Evolutionary conservation across 441 rosid genomes (phyloP).

Genomic region (Adansonia madagascariensis): DNA sequence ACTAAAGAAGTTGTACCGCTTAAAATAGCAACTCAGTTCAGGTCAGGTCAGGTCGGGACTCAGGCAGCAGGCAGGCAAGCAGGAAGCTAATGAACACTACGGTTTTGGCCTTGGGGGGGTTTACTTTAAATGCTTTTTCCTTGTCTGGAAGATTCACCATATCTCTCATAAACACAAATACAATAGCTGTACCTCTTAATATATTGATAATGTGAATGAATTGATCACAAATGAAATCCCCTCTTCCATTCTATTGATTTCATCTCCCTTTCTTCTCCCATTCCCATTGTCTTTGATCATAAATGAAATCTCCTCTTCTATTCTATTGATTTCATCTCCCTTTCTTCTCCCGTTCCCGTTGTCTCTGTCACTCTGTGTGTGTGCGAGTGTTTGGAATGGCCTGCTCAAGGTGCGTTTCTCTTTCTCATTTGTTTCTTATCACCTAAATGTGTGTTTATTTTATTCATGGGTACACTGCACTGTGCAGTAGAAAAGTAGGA

Average conservation of each 20-base stretch:
- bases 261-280: background rate
- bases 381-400: conserved; percentile 25
- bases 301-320: background rate
- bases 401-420: conserved; percentile 49
- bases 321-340: background rate
- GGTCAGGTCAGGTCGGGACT: background rate
- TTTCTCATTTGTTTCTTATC: background rate
- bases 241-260: background rate
- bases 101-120: conserved; percentile 10
- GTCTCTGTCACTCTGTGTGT: background rate
- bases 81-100: conserved; percentile 25
- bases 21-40: background rate
- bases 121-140: conserved; percentile 34
- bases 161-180: conserved; percentile 34
- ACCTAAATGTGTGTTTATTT: conserved; percentile 13
- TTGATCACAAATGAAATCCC: background rate
- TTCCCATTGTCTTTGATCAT: background rate
- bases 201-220: background rate
- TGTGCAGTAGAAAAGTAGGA: conserved; percentile 36
- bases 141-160: conserved; percentile 25
- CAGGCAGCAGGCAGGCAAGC: too few species aligned
- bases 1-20: background rate
- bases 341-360: background rate
- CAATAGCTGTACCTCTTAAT: conserved; percentile 31
- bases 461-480: background rate